A percentile compares a stretch with the other conserved stretches of the same genome.
phyloP scores from a whole-genome alignment of 768 basidiomycete species.

The Pilatotrama ljubarskyi region DNA sequence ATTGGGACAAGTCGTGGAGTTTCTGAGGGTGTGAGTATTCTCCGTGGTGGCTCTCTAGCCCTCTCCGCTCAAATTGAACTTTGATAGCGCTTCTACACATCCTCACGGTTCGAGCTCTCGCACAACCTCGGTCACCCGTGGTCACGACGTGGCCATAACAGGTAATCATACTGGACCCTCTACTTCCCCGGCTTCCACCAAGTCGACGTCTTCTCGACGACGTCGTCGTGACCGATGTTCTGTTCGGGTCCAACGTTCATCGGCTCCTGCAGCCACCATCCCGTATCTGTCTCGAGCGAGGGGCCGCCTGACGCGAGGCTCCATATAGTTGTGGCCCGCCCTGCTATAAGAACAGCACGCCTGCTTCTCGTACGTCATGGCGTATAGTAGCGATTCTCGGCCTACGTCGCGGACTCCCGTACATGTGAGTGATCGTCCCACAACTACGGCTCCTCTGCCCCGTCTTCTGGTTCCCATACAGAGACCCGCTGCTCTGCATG shows the following conservation, averaged over 20 bases:
- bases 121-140: conserved; percentile 20
- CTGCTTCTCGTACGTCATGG: conserved; percentile 16
- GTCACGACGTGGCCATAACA: not conserved
- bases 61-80: conserved; percentile 18
- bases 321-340: not conserved
- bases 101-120: conserved; percentile 11
- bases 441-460: conserved; percentile 2
- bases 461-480: conserved; percentile 14
- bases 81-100: conserved; percentile 7
- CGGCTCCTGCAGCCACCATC: conserved; percentile 1
- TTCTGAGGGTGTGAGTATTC: not conserved
- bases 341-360: not conserved
- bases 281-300: not conserved
- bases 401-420: not conserved
- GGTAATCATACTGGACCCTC: not conserved
- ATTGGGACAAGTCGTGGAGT: not conserved
- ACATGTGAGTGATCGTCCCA: conserved; percentile 12
- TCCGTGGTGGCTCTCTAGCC: conserved; percentile 14
- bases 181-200: conserved; percentile 4
- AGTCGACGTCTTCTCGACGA: not conserved
- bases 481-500: not conserved
- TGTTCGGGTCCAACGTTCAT: not conserved
- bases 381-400: not conserved
- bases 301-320: conserved; percentile 1
- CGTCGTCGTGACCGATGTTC: not conserved